Evolutionary conservation across 345 rosid genomes (phyloP).

Genomic region (Hirschfeldia incana): DNA sequence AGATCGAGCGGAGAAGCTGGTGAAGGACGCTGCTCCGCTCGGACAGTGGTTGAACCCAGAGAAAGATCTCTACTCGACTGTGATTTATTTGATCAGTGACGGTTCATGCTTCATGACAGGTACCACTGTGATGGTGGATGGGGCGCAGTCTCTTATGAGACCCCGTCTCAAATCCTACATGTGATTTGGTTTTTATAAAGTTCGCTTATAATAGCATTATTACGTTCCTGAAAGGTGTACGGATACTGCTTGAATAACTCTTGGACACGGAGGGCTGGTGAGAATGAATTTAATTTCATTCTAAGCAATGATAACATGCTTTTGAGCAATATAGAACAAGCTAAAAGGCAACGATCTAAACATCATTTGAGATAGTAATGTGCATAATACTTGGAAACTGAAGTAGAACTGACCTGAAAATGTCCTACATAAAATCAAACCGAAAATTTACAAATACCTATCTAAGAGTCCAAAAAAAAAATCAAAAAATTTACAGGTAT

Average conservation of each 20-base stretch:
- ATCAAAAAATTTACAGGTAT: too few species aligned
- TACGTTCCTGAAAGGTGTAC: constrained; percentile 6
- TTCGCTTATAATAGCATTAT: background rate
- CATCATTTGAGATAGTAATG: too few species aligned
- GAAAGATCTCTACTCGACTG: constrained; percentile 69
- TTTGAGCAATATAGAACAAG: too few species aligned
- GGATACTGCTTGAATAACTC: constrained; percentile 1
- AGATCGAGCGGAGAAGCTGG: constrained; percentile 67
- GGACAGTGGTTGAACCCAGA: constrained; percentile 72
- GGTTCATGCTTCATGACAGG: constrained; percentile 89
- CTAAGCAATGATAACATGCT: too few species aligned
- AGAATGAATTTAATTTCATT: too few species aligned
- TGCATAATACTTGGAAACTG: too few species aligned
- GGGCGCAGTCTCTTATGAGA: constrained; percentile 78
- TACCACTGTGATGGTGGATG: constrained; percentile 75
- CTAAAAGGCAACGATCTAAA: too few species aligned
- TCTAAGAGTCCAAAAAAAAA: too few species aligned
- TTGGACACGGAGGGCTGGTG: too few species aligned
- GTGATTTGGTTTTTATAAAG: constrained; percentile 26
- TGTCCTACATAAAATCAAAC: too few species aligned
- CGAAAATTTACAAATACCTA: too few species aligned
- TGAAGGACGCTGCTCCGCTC: constrained; percentile 59
- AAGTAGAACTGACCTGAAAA: too few species aligned
- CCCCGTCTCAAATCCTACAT: constrained; percentile 90
- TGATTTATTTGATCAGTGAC: constrained; percentile 77